Conservation (phyloP, 441 rosid species). For the Sinapis alba region DNA sequence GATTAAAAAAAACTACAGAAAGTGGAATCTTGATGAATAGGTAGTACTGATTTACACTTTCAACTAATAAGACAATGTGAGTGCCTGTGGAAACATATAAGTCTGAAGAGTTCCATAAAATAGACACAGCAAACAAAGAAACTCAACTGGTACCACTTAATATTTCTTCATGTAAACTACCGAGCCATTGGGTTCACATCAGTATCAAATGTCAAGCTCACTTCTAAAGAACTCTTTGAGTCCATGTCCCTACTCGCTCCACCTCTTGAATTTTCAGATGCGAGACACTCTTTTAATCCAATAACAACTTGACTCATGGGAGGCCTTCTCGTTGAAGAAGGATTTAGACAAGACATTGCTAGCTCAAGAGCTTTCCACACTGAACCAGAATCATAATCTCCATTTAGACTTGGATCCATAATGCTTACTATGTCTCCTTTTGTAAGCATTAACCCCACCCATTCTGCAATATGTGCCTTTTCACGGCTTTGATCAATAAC, state of each 20-base stretch:
- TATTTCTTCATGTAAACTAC: not conserved
- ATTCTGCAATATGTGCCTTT: slow-evolving; percentile 37
- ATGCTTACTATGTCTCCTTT: slow-evolving; percentile 49
- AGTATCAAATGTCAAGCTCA: slow-evolving; percentile 20
- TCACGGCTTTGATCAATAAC: slow-evolving; percentile 32
- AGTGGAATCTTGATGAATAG: not conserved
- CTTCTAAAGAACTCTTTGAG: slow-evolving; percentile 31
- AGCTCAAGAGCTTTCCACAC: slow-evolving; percentile 58
- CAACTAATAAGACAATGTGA: not conserved
- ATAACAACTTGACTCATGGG: slow-evolving; percentile 48
- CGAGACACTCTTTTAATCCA: slow-evolving; percentile 54
- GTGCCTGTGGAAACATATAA: not conserved
- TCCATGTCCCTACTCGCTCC: slow-evolving; percentile 13
- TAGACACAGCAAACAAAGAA: not conserved
- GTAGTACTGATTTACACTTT: not conserved
- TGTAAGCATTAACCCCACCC: slow-evolving; percentile 45
- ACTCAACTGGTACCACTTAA: not conserved
- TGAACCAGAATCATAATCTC: slow-evolving; percentile 46
- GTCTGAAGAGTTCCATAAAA: not conserved
- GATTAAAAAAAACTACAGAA: not conserved
- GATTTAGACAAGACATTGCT: slow-evolving; percentile 54
- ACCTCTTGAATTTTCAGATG: slow-evolving; percentile 31
- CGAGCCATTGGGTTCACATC: slow-evolving; percentile 19
- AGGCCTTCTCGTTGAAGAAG: slow-evolving; percentile 44
- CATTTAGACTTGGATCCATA: slow-evolving; percentile 55